Evolutionary conservation across 768 basidiomycete species (phyloP), one percentile per base, ranked within the genome.

Genomic region (Lyophyllum atratum): DNA sequence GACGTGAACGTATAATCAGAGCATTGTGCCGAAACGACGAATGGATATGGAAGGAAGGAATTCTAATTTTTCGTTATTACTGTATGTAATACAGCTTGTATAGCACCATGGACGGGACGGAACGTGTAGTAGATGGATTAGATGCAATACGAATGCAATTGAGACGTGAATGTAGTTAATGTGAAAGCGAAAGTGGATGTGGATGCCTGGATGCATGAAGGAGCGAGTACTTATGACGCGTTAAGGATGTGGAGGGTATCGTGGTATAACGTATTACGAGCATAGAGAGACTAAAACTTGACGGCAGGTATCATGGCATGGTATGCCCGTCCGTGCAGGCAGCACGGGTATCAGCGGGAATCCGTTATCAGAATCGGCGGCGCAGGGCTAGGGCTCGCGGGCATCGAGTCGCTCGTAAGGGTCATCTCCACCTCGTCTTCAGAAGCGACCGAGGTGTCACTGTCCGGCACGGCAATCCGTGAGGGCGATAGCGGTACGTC

Each of bases 341-440:
- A 31, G 29, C 4, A 12, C 8, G 6, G 11, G 37, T 39, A 55
- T 67, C 64, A 71, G 46, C 60, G 62, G 25, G 75, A 68, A 56
- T 73, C 63, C 29, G 75, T 76, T 54, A 77, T 71, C 49, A 72
- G 68, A 45, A 78, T 77, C 7, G 76, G 74, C 9, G 76, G 75
- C 17, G 69, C 65, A 10, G 65, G 56, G 39, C 48, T 66, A 11
- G 74, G 74, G 31, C 70, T 72, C 5, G 68, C 63, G 15, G 69
- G 61, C 12, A 66, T 66, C 11, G 70, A 68, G 56, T 63, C 54
- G 9, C 58, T 53, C 17, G 64, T 61, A 17, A 77, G 57, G 11
- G 74, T 72, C 68, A 76, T 72, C 15, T 75, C 77, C 4, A 78
- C 76, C 58, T 80, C 77, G 46, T 76, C 77, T 55, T 79, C 78